These are phyloP conservation scores for Trichoderma atrobrunneum DNA, from an alignment of 2,329 filamentous ascomycete species.

Conservation along the genomic window DNA sequence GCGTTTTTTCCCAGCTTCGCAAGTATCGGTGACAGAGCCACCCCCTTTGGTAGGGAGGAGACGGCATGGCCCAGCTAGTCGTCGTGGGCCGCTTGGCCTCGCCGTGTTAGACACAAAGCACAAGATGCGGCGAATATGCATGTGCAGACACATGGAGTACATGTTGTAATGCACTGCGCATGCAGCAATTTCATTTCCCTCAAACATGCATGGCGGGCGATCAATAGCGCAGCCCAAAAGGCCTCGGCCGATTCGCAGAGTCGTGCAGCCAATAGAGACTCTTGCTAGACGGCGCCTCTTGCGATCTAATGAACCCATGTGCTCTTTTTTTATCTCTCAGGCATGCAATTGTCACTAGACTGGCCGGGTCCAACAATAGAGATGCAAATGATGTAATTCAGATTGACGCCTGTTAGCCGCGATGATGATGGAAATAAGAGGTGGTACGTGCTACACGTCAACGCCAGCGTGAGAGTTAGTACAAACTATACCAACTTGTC, in stretches of 20 bases:
- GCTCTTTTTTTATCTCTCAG: neutral
- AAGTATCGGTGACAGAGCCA: neutral
- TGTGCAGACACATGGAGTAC: neutral
- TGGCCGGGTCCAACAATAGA: conserved; percentile 15
- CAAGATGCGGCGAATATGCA: neutral
- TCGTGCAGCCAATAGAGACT: conserved; percentile 4
- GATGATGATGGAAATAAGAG: conserved; percentile 14
- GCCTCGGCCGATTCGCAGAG: conserved; percentile 12
- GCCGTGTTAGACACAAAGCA: neutral
- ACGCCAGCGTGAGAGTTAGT: neutral
- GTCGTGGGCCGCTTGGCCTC: neutral
- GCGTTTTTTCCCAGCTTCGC: neutral
- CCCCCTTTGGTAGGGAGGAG: neutral
- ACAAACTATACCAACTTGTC: neutral
- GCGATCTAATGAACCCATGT: neutral
- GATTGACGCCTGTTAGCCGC: conserved; percentile 16
- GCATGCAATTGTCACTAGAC: conserved; percentile 13
- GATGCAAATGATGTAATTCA: conserved; percentile 18
- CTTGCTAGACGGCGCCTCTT: conserved; percentile 7
- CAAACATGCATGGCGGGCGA: conserved; percentile 9
- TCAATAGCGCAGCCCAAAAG: conserved; percentile 11
- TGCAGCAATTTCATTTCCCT: conserved; percentile 18
- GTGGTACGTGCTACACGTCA: conserved; percentile 13
- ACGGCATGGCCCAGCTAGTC: neutral
- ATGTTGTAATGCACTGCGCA: neutral